Evolutionary conservation across 176 grass and related monocot species (phyloP).

Genomic region (Luzula sylvatica): DNA sequence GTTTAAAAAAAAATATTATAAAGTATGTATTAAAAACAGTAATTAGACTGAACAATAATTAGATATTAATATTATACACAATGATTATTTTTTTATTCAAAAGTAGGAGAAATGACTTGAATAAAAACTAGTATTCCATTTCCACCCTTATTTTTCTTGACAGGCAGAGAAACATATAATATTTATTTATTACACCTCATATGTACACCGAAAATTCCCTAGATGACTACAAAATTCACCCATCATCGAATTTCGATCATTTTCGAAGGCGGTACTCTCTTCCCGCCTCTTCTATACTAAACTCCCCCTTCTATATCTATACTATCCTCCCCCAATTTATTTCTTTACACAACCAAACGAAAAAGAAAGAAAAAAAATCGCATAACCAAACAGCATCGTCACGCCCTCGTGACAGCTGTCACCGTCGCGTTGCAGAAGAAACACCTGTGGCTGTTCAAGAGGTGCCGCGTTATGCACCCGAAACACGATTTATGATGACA

Average conservation of each 20-base stretch:
- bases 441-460: constrained; percentile 72
- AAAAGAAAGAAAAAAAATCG: constrained; percentile 11
- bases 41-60: too few relatives aligned
- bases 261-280: constrained; percentile 48
- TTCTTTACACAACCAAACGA: constrained; percentile 22
- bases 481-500: constrained; percentile 73
- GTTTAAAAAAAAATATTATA: too few relatives aligned
- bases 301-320: constrained; percentile 21
- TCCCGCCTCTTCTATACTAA: constrained; percentile 41
- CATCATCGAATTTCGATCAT: constrained; percentile 25
- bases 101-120: too few relatives aligned
- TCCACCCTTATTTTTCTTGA: constrained; percentile 20
- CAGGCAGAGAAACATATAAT: constrained; percentile 22
- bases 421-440: constrained; percentile 83
- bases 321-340: neutral
- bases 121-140: too few relatives aligned
- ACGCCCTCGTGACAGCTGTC: constrained; percentile 33
- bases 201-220: constrained; percentile 53
- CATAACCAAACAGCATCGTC: constrained; percentile 2
- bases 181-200: constrained; percentile 47
- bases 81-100: too few relatives aligned
- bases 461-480: constrained; percentile 72
- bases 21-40: too few relatives aligned
- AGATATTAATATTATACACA: too few relatives aligned
- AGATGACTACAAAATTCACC: constrained; percentile 50